These are phyloP conservation scores for Xylogone sp. DNA, from an alignment of 2,329 filamentous ascomycete species.

Conservation along the genomic window DNA sequence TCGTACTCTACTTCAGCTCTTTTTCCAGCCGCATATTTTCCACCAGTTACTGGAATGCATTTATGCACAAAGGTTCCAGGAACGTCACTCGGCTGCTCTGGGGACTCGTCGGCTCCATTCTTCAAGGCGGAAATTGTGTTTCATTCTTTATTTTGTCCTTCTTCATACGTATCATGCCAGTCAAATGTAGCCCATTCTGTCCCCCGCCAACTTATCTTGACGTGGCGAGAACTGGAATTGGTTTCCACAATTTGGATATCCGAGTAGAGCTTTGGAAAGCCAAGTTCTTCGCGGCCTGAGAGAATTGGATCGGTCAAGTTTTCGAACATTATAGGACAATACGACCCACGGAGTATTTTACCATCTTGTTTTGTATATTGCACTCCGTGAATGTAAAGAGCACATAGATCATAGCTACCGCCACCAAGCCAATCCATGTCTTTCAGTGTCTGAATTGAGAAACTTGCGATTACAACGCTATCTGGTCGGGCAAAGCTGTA, in stretches of 20 bases:
- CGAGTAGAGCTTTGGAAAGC: conserved; percentile 51
- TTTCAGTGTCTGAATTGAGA: conserved; percentile 38
- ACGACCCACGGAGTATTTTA: conserved; percentile 41
- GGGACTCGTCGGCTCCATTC: no score
- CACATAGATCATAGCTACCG: conserved; percentile 52
- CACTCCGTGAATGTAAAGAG: conserved; percentile 60
- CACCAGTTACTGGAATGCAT: conserved; percentile 51
- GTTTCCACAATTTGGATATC: conserved; percentile 38
- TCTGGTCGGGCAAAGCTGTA: conserved; percentile 27
- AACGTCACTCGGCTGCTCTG: no score
- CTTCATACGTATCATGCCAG: conserved; percentile 27
- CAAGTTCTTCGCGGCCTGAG: conserved; percentile 50
- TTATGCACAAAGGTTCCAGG: conserved; percentile 49
- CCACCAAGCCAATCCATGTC: conserved; percentile 60
- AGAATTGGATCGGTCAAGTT: conserved; percentile 56
- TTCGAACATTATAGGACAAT: conserved; percentile 55
- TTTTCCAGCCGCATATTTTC: conserved; percentile 35
- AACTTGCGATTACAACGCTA: conserved; percentile 29
- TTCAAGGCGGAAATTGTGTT: conserved; percentile 25
- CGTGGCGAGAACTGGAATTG: conserved; percentile 52
- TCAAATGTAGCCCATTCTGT: conserved; percentile 34
- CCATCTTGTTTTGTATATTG: conserved; percentile 49
- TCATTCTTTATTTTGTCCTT: conserved; percentile 7
- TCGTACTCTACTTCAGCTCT: conserved; percentile 52
- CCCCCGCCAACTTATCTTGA: conserved; percentile 36